phyloP scores from a whole-genome alignment of 129 eudicot genomes.

The Sambucus nigra region DNA sequence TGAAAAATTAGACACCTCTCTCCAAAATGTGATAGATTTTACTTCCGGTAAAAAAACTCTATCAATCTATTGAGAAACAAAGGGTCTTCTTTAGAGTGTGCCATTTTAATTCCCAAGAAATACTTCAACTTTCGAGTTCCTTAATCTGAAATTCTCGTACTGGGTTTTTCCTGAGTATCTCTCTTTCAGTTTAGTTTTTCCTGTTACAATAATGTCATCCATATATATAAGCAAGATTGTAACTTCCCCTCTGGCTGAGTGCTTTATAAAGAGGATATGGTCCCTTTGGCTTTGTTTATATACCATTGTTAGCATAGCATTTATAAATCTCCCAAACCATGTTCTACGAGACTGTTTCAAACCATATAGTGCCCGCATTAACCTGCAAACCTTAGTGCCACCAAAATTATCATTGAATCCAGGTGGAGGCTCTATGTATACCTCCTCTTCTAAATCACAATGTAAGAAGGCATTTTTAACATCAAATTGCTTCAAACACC shows the following conservation, averaged over 20 bases:
- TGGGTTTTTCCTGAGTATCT: background rate
- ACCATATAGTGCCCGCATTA: background rate
- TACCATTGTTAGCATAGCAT: background rate
- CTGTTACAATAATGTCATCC: slow-evolving; percentile 6
- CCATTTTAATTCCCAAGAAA: background rate
- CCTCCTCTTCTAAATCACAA: slow-evolving; percentile 1
- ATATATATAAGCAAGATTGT: background rate
- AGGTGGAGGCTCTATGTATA: background rate
- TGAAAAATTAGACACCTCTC: too few species aligned
- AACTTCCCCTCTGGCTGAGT: background rate
- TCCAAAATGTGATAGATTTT: too few species aligned
- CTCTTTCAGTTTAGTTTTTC: background rate
- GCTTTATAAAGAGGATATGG: background rate
- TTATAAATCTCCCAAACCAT: slow-evolving; percentile 5
- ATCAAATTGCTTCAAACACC: too few species aligned
- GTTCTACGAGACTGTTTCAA: slow-evolving; percentile 5
- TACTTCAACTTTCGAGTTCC: background rate
- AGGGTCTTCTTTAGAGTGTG: background rate
- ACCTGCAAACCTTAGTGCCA: background rate
- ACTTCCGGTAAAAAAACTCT: background rate
- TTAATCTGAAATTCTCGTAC: slow-evolving; percentile 3
- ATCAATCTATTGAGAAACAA: background rate
- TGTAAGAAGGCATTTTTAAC: background rate
- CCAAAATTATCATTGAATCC: background rate
- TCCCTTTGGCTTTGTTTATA: background rate